These are phyloP conservation scores for Austroboletus festivus DNA, from an alignment of 768 basidiomycete species.

Conservation along the genomic window DNA sequence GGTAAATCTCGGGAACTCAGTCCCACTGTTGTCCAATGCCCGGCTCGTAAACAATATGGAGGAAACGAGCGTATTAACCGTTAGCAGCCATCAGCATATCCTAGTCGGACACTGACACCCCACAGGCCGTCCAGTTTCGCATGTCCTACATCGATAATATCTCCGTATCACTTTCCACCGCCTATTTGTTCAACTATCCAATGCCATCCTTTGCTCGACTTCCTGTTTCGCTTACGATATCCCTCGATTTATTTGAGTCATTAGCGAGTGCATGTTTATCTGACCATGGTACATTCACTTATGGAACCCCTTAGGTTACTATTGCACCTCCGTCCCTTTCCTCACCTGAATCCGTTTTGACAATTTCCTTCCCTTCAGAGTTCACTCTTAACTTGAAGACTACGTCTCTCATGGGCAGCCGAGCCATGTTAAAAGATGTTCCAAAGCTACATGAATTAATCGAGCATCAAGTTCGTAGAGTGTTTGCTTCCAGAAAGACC, in stretches of 20 bases:
- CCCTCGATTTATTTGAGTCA: conserved; percentile 70
- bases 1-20: conserved; percentile 76
- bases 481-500: conserved; percentile 54
- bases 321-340: conserved; percentile 58
- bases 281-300: not conserved
- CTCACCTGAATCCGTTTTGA: conserved; percentile 56
- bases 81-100: conserved; percentile 18
- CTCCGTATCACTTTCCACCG: conserved; percentile 80
- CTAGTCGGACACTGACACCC: conserved; percentile 14
- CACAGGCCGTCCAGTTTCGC: conserved; percentile 78
- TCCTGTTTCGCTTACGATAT: conserved; percentile 77
- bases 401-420: conserved; percentile 89
- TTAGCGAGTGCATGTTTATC: conserved; percentile 41
- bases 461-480: conserved; percentile 72
- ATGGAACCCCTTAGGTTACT: conserved; percentile 44
- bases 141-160: conserved; percentile 80
- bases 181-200: conserved; percentile 82
- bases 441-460: conserved; percentile 97
- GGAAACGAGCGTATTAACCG: conserved; percentile 25
- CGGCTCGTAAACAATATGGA: conserved; percentile 35
- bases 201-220: conserved; percentile 79
- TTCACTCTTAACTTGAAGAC: conserved; percentile 86
- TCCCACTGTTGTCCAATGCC: conserved; percentile 74
- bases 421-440: conserved; percentile 96
- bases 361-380: conserved; percentile 75